Evolutionary conservation across 106 monocot species (phyloP), one percentile per base, ranked within the genome.

Genomic region (Amphibolis antarctica): DNA sequence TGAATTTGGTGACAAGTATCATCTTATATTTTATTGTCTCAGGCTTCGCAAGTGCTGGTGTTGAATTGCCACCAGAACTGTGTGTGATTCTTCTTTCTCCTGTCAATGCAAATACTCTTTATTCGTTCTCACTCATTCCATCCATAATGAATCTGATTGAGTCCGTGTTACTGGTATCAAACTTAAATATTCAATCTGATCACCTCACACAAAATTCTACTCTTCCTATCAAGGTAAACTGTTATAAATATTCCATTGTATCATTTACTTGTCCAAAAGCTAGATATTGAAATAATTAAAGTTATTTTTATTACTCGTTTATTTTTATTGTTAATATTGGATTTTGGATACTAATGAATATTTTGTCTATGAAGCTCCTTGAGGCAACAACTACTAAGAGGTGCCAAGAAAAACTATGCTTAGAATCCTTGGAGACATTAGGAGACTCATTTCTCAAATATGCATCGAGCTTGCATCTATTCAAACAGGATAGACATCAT

Each of bases 381-480:
- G 82, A 86, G 77, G 86, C 86, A 65, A 65, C 82, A 5, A 86
- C 86, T 12, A 77, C 79, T 10, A 86, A 75, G 68, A 77, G 77
- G 68, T 86, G 86, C 60, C 53, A 63, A 22, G 86, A 86, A 59
- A 67, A 73, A 31, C 80, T 79, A 15, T 86, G 82, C 19, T 68
- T 79, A 22, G 82, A 86, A 75, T 80, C 82, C 42, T 55, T 86
- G 30, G 86, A 82, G 71, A 82, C 82, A 36, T 71, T 86, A 66
- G 86, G 86, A 56, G 86, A 86, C 50, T 86, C 86, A 43, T 86
- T 74, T 68, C 79, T 86, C 13, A 86, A 86, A 66, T 86, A 86
- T 71, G 76, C 53, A 18, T 55, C 77, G 28, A 69, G 77, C 53
- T 68, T 69, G 51, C 77, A 86, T 71, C 64, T 86, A 23, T 86